These are phyloP conservation scores for Salicornia ramosissima DNA, from an alignment of 148 eudicot species.

Conservation along the genomic window DNA sequence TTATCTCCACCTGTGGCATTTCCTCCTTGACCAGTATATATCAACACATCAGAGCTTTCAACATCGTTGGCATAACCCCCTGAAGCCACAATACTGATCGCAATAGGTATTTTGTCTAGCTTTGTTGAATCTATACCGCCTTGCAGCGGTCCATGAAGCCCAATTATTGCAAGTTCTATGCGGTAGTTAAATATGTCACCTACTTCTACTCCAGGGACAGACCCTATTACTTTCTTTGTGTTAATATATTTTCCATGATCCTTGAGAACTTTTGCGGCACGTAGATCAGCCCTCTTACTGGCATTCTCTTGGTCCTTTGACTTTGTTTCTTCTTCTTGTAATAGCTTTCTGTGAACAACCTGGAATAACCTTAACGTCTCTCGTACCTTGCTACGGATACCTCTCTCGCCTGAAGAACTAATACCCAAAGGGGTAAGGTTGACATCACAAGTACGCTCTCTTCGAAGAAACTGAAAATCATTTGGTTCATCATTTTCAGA, in stretches of 20 bases:
- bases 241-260: conserved; percentile 46
- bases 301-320: conserved; percentile 22
- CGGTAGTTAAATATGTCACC: conserved; percentile 82
- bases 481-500: conserved; percentile 20
- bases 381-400: conserved; percentile 56
- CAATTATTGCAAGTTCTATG: conserved; percentile 71
- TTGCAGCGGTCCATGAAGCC: conserved; percentile 66
- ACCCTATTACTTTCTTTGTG: conserved; percentile 34
- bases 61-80: conserved; percentile 68
- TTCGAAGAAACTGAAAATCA: conserved; percentile 23
- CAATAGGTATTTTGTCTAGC: conserved; percentile 34
- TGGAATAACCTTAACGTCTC: conserved; percentile 60
- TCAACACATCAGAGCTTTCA: conserved; percentile 54
- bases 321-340: conserved; percentile 59
- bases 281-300: conserved; percentile 48
- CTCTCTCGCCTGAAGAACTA: conserved; percentile 36
- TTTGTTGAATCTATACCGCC: conserved; percentile 67
- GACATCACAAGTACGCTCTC: conserved; percentile 28
- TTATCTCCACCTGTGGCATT: conserved; percentile 39
- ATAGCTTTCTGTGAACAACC: conserved; percentile 47
- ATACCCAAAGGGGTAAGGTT: conserved; percentile 44
- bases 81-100: conserved; percentile 76
- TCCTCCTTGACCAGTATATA: conserved; percentile 82
- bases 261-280: conserved; percentile 43
- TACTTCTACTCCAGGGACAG: conserved; percentile 82